Evolutionary conservation across 306 rosid genomes (phyloP).

Genomic region (Rosa lucieae): DNA sequence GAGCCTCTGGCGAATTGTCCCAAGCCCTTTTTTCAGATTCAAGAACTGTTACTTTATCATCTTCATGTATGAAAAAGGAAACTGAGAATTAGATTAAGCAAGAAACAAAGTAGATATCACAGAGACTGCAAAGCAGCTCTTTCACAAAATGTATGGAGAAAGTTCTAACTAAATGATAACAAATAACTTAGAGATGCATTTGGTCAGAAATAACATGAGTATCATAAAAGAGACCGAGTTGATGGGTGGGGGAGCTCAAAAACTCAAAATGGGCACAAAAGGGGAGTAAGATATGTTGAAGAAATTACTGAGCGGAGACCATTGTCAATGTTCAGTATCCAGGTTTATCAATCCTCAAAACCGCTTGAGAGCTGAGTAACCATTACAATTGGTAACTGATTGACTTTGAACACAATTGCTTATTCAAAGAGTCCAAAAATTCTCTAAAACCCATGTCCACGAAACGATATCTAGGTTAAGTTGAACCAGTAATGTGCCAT

Average conservation of each 20-base stretch:
- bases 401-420: not conserved
- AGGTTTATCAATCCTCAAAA: not conserved
- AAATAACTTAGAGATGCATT: too few relatives aligned
- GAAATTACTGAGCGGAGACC: not conserved
- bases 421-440: not conserved
- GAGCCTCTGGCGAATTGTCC: slow-evolving; percentile 84
- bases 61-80: slow-evolving; percentile 36
- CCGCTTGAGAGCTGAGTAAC: not conserved
- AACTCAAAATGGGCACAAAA: too few relatives aligned
- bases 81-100: slow-evolving; percentile 2
- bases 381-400: not conserved
- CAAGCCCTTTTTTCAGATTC: slow-evolving; percentile 78
- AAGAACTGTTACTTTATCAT: slow-evolving; percentile 85
- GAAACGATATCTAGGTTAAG: not conserved
- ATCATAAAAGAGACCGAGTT: not conserved
- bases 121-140: not conserved
- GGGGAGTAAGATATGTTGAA: not conserved
- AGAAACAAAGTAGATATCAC: not conserved
- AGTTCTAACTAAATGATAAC: not conserved
- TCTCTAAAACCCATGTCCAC: not conserved
- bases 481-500: not conserved
- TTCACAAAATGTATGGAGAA: not conserved
- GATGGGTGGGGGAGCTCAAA: not conserved
- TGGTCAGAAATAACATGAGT: not conserved
- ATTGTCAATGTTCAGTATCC: not conserved